Evolutionary conservation across 306 rosid genomes (phyloP).

Genomic region (Fagus crenata): DNA sequence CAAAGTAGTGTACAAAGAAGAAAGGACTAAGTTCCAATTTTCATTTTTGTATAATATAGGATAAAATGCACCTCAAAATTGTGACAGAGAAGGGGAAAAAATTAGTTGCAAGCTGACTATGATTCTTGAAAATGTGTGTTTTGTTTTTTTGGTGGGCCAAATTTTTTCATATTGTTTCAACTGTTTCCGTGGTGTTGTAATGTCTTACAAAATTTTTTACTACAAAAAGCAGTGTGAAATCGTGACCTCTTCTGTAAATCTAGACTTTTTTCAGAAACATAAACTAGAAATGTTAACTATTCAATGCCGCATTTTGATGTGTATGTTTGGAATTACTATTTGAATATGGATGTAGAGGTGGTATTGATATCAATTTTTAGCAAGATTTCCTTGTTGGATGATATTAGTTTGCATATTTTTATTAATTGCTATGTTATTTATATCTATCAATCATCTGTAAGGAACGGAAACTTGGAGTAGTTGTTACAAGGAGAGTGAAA

Average conservation of each 20-base stretch:
- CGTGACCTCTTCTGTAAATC: no score
- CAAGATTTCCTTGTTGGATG: not conserved
- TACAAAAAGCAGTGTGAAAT: no score
- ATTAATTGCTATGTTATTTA: not conserved
- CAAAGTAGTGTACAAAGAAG: not conserved
- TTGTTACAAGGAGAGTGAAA: not conserved
- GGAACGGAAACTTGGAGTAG: not conserved
- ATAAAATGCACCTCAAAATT: not conserved
- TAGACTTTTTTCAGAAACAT: no score
- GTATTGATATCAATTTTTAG: not conserved
- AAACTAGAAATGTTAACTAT: not conserved
- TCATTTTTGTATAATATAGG: not conserved
- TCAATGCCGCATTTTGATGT: not conserved
- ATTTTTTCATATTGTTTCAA: no score
- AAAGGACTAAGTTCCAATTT: not conserved
- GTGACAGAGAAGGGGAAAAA: not conserved
- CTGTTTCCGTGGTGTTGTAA: no score
- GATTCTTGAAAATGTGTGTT: not conserved
- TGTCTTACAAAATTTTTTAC: no score
- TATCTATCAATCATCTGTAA: not conserved
- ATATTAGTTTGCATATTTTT: not conserved
- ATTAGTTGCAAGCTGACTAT: not conserved
- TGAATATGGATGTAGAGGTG: not conserved
- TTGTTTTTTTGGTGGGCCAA: no score
- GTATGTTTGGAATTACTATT: not conserved